Percentiles rank a stretch among this genome's conserved stretches.
phyloP scores from a whole-genome alignment of 2,329 filamentous ascomycete species.

The Scorias spongiosa region DNA sequence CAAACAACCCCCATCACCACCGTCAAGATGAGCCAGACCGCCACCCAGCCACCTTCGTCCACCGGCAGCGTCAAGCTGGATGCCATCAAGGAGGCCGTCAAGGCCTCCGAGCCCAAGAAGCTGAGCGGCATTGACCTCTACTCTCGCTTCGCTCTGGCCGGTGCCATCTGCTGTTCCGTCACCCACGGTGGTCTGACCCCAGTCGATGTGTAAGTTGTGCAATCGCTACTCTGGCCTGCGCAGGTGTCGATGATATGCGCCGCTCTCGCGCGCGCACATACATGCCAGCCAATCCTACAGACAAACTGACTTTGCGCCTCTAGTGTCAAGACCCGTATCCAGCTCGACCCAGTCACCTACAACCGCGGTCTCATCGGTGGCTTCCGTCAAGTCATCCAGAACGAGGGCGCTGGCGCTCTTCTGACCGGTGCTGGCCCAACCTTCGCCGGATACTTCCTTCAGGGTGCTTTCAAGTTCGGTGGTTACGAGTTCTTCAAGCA shows the following conservation, averaged over 20 bases:
- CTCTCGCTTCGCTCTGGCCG: conserved; percentile 91
- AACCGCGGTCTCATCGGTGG: conserved; percentile 76
- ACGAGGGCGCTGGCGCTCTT: conserved; percentile 74
- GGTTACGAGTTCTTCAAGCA: conserved; percentile 96
- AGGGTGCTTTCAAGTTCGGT: conserved; percentile 86
- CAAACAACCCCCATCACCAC: background rate
- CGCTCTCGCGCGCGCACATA: background rate
- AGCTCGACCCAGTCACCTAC: conserved; percentile 80
- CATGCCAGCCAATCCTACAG: conserved; percentile 9
- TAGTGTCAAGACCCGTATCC: conserved; percentile 91
- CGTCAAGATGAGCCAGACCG: conserved; percentile 18
- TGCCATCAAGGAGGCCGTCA: conserved; percentile 32
- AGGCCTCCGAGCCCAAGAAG: conserved; percentile 35
- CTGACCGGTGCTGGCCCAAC: conserved; percentile 76
- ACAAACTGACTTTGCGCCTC: conserved; percentile 4
- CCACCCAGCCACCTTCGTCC: conserved; percentile 29
- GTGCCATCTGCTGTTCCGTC: conserved; percentile 94
- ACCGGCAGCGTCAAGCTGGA: conserved; percentile 39
- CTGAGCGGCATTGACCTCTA: conserved; percentile 60
- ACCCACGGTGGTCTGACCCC: conserved; percentile 95
- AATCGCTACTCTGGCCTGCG: background rate
- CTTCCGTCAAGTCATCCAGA: conserved; percentile 71
- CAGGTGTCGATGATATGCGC: background rate
- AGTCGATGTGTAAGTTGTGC: conserved; percentile 85
- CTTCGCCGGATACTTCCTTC: conserved; percentile 81